Evolutionary conservation across 2,329 filamentous ascomycete genomes (phyloP).

Genomic region (Aspergillus niger): DNA sequence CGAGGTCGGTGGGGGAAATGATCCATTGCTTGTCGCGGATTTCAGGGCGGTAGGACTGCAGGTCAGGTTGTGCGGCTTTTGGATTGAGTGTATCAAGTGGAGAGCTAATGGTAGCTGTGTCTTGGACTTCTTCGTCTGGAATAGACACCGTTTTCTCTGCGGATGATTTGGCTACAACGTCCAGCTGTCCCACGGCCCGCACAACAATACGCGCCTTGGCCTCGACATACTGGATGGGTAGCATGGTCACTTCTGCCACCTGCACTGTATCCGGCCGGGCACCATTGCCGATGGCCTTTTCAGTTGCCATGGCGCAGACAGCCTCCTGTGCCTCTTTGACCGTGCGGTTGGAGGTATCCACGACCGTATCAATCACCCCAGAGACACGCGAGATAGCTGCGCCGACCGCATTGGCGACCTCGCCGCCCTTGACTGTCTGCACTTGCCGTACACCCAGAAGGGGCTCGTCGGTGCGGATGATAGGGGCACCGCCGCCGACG

Average conservation of each 20-base stretch:
- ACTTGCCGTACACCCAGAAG: background rate
- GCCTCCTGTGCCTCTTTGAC: slow-evolving; percentile 23
- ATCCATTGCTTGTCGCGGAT: slow-evolving; percentile 20
- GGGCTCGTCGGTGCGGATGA: slow-evolving; percentile 8
- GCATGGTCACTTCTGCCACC: slow-evolving; percentile 39
- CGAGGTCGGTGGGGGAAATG: slow-evolving; percentile 16
- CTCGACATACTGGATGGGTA: slow-evolving; percentile 42
- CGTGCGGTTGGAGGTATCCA: slow-evolving; percentile 9
- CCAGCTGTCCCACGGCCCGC: slow-evolving; percentile 35
- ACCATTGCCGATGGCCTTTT: slow-evolving; percentile 5
- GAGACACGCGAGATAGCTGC: slow-evolving; percentile 64
- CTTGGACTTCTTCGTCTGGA: background rate
- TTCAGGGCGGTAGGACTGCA: slow-evolving; percentile 22
- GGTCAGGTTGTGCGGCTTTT: background rate
- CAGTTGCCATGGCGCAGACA: background rate
- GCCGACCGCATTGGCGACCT: slow-evolving; percentile 66
- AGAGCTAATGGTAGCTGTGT: background rate
- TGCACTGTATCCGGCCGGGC: slow-evolving; percentile 32
- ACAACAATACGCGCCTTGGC: slow-evolving; percentile 29
- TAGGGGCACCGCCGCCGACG: slow-evolving; percentile 59
- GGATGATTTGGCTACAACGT: background rate
- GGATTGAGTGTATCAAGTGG: no score
- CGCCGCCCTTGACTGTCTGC: slow-evolving; percentile 21
- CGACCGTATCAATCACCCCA: slow-evolving; percentile 29
- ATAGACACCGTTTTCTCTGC: slow-evolving; percentile 23